These are phyloP conservation scores for Ogataea populi-albae DNA, from an alignment of 805 yeast species.

Conservation along the genomic window DNA sequence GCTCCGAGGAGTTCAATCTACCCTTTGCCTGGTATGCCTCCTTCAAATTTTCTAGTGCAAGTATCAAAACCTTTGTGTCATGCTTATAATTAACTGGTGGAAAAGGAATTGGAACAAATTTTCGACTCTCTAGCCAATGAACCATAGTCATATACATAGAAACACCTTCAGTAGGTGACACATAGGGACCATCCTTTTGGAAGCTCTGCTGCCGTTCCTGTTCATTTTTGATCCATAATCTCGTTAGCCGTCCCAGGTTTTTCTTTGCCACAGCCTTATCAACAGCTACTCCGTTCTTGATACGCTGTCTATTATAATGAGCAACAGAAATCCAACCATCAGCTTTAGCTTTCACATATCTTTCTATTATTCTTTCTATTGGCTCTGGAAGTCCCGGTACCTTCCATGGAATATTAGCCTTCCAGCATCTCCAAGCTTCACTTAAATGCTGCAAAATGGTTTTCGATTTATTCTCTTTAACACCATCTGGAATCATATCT, in stretches of 20 bases:
- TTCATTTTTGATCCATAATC: constrained; percentile 90
- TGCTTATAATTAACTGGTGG: constrained; percentile 91
- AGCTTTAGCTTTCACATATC: constrained; percentile 92
- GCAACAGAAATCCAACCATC: constrained; percentile 96
- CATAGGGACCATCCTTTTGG: constrained; percentile 82
- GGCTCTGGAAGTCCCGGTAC: constrained; percentile 96
- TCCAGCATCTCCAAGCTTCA: constrained; percentile 99
- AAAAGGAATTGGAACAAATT: constrained; percentile 84
- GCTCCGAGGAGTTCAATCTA: constrained; percentile 76
- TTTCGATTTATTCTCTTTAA: constrained; percentile 81
- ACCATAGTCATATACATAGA: constrained; percentile 83
- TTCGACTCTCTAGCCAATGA: constrained; percentile 82
- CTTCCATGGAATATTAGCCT: constrained; percentile 96
- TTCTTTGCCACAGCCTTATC: constrained; percentile 94
- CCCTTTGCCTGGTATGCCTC: constrained; percentile 75
- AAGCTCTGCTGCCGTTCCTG: constrained; percentile 82
- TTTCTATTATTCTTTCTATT: constrained; percentile 76
- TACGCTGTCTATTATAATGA: constrained; percentile 86
- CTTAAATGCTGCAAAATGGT: constrained; percentile 89
- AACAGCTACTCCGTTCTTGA: constrained; percentile 83
- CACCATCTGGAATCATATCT: constrained; percentile 96
- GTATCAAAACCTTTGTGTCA: constrained; percentile 83
- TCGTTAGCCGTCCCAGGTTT: constrained; percentile 85
- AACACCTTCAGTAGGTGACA: constrained; percentile 85
- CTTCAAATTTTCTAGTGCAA: constrained; percentile 86